Conservation (phyloP, 1,284 basidiomycete species). For the Leccinum insigne region DNA sequence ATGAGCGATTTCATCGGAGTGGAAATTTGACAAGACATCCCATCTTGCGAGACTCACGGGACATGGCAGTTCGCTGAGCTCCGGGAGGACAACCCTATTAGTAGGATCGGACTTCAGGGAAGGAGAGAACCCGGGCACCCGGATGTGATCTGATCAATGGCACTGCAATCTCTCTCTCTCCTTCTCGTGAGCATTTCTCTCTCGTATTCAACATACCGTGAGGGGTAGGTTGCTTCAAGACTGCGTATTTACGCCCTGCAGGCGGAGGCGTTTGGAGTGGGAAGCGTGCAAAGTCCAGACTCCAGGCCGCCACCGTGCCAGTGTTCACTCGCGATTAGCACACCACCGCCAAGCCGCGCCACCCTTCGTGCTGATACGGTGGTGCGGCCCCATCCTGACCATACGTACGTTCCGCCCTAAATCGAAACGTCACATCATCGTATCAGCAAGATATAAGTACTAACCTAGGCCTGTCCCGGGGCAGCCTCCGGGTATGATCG, state of each 20-base stretch:
- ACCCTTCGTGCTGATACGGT: neutral
- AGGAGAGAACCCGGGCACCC: neutral
- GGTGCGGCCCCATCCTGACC: neutral
- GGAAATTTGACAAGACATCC: neutral
- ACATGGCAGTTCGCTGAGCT: neutral
- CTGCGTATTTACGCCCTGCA: neutral
- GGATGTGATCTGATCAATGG: neutral
- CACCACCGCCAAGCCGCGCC: neutral
- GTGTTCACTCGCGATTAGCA: neutral
- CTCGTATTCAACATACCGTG: neutral
- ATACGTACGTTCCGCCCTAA: neutral
- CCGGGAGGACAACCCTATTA: neutral
- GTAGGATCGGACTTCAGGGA: neutral
- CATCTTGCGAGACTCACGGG: neutral
- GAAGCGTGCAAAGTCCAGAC: neutral
- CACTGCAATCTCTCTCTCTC: neutral
- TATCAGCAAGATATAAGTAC: neutral
- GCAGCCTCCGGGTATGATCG: neutral
- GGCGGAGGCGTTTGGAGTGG: neutral
- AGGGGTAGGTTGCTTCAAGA: neutral
- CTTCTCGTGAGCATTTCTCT: neutral
- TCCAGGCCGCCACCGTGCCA: neutral
- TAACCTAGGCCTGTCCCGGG: neutral
- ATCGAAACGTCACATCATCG: neutral
- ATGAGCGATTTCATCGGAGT: slow-evolving; percentile 1